phyloP scores from a whole-genome alignment of 1,139 yeast species.

The Blastobotrys buckinghamii region DNA sequence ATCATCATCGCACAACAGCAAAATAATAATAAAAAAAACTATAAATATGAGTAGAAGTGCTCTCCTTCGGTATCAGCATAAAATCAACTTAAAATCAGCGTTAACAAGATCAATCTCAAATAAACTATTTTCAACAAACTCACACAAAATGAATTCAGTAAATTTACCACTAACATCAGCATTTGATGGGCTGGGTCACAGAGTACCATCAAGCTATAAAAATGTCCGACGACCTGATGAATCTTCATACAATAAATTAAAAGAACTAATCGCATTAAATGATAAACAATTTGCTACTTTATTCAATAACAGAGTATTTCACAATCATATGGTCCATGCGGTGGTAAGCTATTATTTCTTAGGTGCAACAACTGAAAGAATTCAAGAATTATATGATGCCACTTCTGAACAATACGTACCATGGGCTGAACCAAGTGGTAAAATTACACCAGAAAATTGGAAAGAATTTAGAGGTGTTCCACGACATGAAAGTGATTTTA shows the following conservation, averaged over 20 bases:
- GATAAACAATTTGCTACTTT: constrained; percentile 27
- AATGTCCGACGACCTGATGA: constrained; percentile 16
- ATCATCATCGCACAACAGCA: not conserved
- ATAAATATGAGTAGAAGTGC: not conserved
- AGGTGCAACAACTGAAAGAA: constrained; percentile 22
- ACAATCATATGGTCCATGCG: constrained; percentile 31
- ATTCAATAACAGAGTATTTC: constrained; percentile 27
- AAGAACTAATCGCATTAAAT: constrained; percentile 28
- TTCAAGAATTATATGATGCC: constrained; percentile 25
- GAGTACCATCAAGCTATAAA: constrained; percentile 11
- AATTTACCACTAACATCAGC: not conserved
- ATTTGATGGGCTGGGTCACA: constrained; percentile 17
- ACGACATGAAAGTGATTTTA: constrained; percentile 29
- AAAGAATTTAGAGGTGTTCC: constrained; percentile 25
- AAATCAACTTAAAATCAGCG: no score
- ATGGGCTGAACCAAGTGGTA: constrained; percentile 31
- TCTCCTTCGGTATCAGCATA: not conserved
- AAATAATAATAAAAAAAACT: not conserved
- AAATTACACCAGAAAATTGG: constrained; percentile 32
- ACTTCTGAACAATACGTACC: constrained; percentile 17
- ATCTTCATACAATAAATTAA: constrained; percentile 20
- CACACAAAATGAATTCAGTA: not conserved
- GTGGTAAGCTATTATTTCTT: constrained; percentile 20
- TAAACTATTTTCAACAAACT: not conserved
- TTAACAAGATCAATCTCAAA: not conserved